These are phyloP conservation scores for Neonectria ditissima DNA, from an alignment of 2,329 filamentous ascomycete genomes.

Conservation along the genomic window DNA sequence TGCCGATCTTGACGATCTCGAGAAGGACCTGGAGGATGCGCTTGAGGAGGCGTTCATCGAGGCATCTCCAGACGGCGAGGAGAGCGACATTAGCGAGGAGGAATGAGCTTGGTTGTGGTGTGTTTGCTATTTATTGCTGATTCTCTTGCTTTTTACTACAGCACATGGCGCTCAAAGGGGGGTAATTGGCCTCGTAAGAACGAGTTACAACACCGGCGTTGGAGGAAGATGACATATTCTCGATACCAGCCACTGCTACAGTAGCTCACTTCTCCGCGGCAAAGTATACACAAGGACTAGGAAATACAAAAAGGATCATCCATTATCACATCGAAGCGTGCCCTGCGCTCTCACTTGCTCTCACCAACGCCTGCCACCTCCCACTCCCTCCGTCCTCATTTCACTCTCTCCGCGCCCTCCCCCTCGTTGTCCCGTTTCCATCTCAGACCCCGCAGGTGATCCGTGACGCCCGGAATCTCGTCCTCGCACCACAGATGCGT, in stretches of 20 bases:
- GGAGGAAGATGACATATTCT: constrained; percentile 14
- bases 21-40: constrained; percentile 65
- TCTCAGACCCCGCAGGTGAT: constrained; percentile 50
- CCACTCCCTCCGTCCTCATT: background rate
- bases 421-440: constrained; percentile 38
- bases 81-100: constrained; percentile 76
- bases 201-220: constrained; percentile 24
- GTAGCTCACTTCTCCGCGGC: background rate
- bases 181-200: constrained; percentile 12
- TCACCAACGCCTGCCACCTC: too few relatives aligned
- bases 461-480: constrained; percentile 62
- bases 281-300: constrained; percentile 1
- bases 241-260: constrained; percentile 25
- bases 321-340: background rate
- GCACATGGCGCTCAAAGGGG: constrained; percentile 19
- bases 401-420: constrained; percentile 37
- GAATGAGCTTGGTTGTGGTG: constrained; percentile 56
- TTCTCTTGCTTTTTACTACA: constrained; percentile 5
- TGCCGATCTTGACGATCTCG: constrained; percentile 54
- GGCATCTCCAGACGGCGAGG: constrained; percentile 64
- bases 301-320: constrained; percentile 1
- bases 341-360: background rate
- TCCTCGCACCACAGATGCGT: constrained; percentile 58
- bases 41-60: constrained; percentile 58
- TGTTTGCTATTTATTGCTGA: constrained; percentile 2